Evolutionary conservation across 768 basidiomycete species (phyloP), one percentile per base, ranked within the genome.

Genomic region (Russula foetens): DNA sequence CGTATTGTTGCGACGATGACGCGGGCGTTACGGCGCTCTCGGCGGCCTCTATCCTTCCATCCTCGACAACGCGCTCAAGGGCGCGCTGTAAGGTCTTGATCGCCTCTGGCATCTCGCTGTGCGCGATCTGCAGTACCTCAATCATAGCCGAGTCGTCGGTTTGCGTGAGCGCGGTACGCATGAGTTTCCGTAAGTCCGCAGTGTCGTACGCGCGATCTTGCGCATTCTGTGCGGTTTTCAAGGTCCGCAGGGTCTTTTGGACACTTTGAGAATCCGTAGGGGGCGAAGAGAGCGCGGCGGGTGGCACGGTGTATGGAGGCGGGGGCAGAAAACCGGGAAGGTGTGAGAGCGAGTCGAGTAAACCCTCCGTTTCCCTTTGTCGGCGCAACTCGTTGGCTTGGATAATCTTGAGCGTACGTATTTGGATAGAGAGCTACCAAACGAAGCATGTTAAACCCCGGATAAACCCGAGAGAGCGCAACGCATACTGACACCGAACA

Each of bases 41-140:
- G 35, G 63, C 66, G 33, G 63, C 63, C 7, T 69, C 67, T 15
- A 67, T 53, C 62, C 60, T 65, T 53, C 72, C 74, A 38, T 62
- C 67, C 58, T 74, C 76, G 45, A 75, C 72, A 56, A 77, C 75
- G 21, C 68, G 65, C 73, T 84, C 84, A 52, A 88, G 73, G 17
- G 82, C 83, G 24, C 89, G 73, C 72, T 89, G 88, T 19, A 92
- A 75, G 4, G 89, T 84, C 73, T 88, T 89, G 70, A 90, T 83
- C 14, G 88, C 88, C 70, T 92, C 90, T 1, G 85, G 84, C 79
- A 89, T 85, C 69, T 89, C 86, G 47, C 82, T 80, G 48, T 82
- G 74, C 35, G 77, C 77, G 46, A 86, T 79, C 63, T 86, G 81
- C 43, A 90, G 74, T 1, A 84, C 78, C 21, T 77, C 74, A 33